Evolutionary conservation across 1,139 yeast species (phyloP).

Genomic region (Pichia sp.): DNA sequence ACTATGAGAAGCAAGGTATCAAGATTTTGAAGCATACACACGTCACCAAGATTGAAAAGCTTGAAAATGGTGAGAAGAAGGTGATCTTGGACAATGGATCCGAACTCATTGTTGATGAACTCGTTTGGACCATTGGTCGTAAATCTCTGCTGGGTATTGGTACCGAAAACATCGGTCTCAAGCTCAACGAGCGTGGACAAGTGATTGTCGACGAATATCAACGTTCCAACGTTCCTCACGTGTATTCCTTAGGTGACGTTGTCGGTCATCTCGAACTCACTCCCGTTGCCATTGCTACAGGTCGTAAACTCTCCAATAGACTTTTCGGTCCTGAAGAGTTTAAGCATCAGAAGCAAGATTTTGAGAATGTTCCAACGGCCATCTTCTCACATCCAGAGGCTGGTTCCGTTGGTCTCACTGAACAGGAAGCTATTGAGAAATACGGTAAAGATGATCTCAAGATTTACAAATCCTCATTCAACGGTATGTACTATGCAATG

Average conservation of each 20-base stretch:
- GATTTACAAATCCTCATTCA: conserved; percentile 74
- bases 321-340: conserved; percentile 73
- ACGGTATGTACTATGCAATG: conserved; percentile 92
- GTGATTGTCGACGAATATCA: conserved; percentile 83
- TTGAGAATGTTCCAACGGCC: conserved; percentile 80
- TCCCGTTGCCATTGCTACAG: conserved; percentile 98
- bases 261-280: conserved; percentile 89
- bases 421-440: conserved; percentile 64
- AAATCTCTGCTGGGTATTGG: conserved; percentile 67
- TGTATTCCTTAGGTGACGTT: conserved; percentile 90
- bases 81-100: conserved; percentile 48
- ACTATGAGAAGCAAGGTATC: conserved; percentile 74
- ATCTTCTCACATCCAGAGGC: conserved; percentile 97
- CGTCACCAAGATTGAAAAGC: conserved; percentile 55
- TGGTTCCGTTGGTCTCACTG: conserved; percentile 84
- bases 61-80: conserved; percentile 52
- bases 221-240: conserved; percentile 61
- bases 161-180: conserved; percentile 67
- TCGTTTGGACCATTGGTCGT: conserved; percentile 95
- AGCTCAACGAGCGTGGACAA: conserved; percentile 50
- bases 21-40: conserved; percentile 63
- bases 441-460: conserved; percentile 80
- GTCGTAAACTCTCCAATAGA: conserved; percentile 87
- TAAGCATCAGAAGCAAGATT: conserved; percentile 72
- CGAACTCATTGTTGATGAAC: conserved; percentile 62